These are phyloP conservation scores for Bruguiera hainesii DNA, from an alignment of 441 rosid species.

Conservation along the genomic window DNA sequence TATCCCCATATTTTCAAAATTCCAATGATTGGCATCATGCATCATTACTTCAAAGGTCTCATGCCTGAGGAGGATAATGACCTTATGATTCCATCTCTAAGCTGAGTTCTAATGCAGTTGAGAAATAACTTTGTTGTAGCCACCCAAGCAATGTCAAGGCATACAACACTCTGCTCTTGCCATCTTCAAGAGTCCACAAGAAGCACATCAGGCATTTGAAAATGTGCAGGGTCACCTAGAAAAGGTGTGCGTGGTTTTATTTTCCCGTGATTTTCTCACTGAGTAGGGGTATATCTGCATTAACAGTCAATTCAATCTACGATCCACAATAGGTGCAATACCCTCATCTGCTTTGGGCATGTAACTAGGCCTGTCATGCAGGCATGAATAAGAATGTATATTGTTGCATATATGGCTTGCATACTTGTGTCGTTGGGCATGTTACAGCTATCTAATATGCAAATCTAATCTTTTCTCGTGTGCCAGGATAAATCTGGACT, in stretches of 20 bases:
- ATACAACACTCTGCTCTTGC: slow-evolving; percentile 45
- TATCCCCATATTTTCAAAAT: no score
- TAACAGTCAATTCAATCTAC: not conserved
- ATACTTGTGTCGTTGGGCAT: not conserved
- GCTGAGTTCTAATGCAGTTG: slow-evolving; percentile 4
- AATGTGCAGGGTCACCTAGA: slow-evolving; percentile 40
- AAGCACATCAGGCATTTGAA: slow-evolving; percentile 65
- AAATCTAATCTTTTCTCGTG: not conserved
- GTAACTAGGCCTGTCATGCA: not conserved
- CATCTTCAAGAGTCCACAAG: slow-evolving; percentile 43
- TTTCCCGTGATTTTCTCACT: not conserved
- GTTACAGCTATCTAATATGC: not conserved
- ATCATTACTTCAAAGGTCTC: not conserved
- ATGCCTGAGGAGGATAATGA: slow-evolving; percentile 2
- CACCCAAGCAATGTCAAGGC: slow-evolving; percentile 42
- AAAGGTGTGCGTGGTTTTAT: slow-evolving; percentile 40
- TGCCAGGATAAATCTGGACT: slow-evolving; percentile 61
- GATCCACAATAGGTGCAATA: not conserved
- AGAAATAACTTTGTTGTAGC: slow-evolving; percentile 38
- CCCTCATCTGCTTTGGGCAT: not conserved
- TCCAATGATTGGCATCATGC: no score
- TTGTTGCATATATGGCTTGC: not conserved
- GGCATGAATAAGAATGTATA: not conserved
- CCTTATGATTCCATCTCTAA: not conserved
- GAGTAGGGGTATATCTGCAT: not conserved